Evolutionary conservation across 108 stramenopile genomes (phyloP), one percentile per base, ranked within the genome.

Genomic region (Skeletonema grethae): DNA sequence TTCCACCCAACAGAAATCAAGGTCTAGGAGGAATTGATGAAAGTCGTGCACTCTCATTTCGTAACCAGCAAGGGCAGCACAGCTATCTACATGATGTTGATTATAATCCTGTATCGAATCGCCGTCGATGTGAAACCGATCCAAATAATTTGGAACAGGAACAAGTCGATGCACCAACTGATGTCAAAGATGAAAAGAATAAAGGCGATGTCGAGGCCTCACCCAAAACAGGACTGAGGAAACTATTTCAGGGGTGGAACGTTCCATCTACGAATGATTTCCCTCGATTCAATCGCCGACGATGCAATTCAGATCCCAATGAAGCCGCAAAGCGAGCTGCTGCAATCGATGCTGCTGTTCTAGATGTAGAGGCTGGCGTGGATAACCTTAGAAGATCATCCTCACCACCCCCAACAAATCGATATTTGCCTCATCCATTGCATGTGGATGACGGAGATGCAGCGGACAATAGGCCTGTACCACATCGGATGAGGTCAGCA

Each of bases 251-350:
- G n/a, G 50, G 50, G 0, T 53, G n/a, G 41, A 4, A 15, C 2
- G 15, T 43, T n/a, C 41, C 41, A 43, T 43, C 41, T 10, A 2
- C 41, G 15, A n/a, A 22, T 5, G 50, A 53, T 53, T 53, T 53
- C 22, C 22, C 50, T n/a, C 50, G 50, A 9, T 53, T 53, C 50
- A 53, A 22, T 53, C 50, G 50, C 22, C 50, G 22, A 24, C 50
- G 22, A 22, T 53, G 20, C 9, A 22, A 53, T 22, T 53, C 50
- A 20, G 50, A 53, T 53, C 50, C 50, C 1, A 4, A 22, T 8
- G 50, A 53, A n/a, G 18, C 50, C n/a, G 50, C 22, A 53, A 53
- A 53, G 50, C 6, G 50, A 53, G 50, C 18, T 53, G 50, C 50
- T 53, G 15, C 41, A 43, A 43, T 43, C 15, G 41, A 43, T 43